Evolutionary conservation across 768 basidiomycete species (phyloP).

Genomic region (Hemileccinum impolitum): DNA sequence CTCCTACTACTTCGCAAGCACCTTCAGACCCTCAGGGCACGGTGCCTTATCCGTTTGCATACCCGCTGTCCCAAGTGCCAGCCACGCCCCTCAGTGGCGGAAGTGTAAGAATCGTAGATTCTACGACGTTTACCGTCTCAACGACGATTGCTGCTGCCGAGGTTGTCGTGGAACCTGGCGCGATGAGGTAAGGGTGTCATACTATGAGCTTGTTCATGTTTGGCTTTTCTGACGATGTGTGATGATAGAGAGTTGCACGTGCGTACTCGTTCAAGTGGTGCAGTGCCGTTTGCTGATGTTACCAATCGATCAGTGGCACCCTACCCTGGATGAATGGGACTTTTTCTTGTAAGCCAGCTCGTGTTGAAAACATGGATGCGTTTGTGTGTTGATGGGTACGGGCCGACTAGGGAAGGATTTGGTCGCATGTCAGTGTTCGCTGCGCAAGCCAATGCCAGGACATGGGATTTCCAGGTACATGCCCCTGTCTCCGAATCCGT

Average conservation of each 20-base stretch:
- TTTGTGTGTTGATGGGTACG: not conserved
- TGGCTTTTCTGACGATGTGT: not conserved
- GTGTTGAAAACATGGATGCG: not conserved
- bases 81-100: conserved; percentile 47
- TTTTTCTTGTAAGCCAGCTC: conserved; percentile 47
- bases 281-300: not conserved
- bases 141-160: conserved; percentile 53
- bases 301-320: conserved; percentile 54
- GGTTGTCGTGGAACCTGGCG: conserved; percentile 52
- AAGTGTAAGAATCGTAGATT: conserved; percentile 54
- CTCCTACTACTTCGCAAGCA: conserved; percentile 31
- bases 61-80: conserved; percentile 45
- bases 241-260: conserved; percentile 52
- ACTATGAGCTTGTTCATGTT: no score
- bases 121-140: conserved; percentile 46
- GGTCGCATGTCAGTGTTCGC: conserved; percentile 58
- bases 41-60: conserved; percentile 47
- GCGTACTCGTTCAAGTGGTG: conserved; percentile 12
- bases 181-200: conserved; percentile 47
- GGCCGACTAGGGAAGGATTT: conserved; percentile 42
- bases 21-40: conserved; percentile 37
- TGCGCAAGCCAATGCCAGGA: conserved; percentile 47
- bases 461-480: conserved; percentile 54
- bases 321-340: conserved; percentile 63
- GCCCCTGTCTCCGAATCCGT: not conserved